A percentile compares a stretch with the other conserved stretches of the same genome.
Evolutionary conservation across 495 filamentous ascomycete genomes (phyloP).

Genomic region (Bathelium albidoporum): DNA sequence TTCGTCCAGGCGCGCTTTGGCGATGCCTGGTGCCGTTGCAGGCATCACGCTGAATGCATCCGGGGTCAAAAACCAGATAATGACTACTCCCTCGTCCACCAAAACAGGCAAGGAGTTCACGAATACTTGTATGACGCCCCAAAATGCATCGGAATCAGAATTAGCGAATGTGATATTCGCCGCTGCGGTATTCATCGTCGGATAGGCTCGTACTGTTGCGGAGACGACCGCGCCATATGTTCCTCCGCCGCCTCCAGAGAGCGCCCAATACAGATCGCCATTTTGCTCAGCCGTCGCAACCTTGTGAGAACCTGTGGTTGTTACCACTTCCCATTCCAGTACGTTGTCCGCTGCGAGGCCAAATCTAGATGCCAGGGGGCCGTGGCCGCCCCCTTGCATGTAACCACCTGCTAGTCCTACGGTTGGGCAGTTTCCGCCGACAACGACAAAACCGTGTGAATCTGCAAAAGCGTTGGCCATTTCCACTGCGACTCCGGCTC

Average conservation of each 20-base stretch:
- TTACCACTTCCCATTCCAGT: conserved; percentile 2
- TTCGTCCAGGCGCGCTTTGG: conserved; percentile 4
- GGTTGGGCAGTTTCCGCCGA: conserved; percentile 37
- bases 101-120: not conserved
- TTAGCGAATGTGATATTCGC: not conserved
- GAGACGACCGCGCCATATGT: conserved; percentile 10
- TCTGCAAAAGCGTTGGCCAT: not conserved
- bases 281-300: not conserved
- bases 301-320: not conserved
- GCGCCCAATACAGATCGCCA: conserved; percentile 13
- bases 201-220: not conserved
- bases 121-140: not conserved
- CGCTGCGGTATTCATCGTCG: not conserved
- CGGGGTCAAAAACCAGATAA: not conserved
- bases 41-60: conserved; percentile 6
- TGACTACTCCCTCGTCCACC: not conserved
- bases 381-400: conserved; percentile 52
- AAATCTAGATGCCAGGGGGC: conserved; percentile 12
- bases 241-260: conserved; percentile 9
- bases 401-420: conserved; percentile 48
- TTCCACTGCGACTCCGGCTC: conserved; percentile 6
- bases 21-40: conserved; percentile 6
- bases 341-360: conserved; percentile 6
- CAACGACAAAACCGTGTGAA: conserved; percentile 3
- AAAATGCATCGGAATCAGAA: not conserved